Evolutionary conservation across 140 eudicot genomes (phyloP).

Genomic region (Erigeron philadelphicus): DNA sequence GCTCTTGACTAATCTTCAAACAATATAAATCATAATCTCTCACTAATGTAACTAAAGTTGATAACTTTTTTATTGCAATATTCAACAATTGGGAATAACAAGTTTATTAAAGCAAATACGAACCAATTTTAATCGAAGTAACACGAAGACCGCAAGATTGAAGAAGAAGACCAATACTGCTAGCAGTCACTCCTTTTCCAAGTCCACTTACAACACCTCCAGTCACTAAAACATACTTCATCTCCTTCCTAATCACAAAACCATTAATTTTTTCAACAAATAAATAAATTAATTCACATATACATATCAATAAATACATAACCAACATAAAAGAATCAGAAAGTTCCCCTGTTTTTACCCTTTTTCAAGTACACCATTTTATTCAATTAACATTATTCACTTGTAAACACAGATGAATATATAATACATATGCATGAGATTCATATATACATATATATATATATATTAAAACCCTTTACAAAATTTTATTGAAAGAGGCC

Average conservation of each 20-base stretch:
- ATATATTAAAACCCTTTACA: neutral
- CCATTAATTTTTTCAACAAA: slow-evolving; percentile 3
- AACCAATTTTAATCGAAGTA: slow-evolving; percentile 76
- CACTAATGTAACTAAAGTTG: neutral
- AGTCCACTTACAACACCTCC: slow-evolving; percentile 96
- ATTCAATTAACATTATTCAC: slow-evolving; percentile 6
- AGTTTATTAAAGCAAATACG: neutral
- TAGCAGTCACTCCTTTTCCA: slow-evolving; percentile 95
- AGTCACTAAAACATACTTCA: slow-evolving; percentile 91
- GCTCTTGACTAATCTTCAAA: slow-evolving; percentile 11
- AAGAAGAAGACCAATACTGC: slow-evolving; percentile 94
- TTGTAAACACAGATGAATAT: neutral
- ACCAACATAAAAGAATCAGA: slow-evolving; percentile 4
- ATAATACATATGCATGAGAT: neutral
- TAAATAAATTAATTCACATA: neutral
- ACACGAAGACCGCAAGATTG: slow-evolving; percentile 86
- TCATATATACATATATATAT: too few species aligned
- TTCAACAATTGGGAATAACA: neutral
- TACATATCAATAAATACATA: neutral
- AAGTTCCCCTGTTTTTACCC: slow-evolving; percentile 21
- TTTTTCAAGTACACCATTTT: neutral
- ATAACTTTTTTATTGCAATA: neutral
- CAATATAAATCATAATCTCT: neutral
- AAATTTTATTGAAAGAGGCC: neutral
- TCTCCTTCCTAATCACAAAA: slow-evolving; percentile 29